These are phyloP conservation scores for Aechmea fasciata DNA, from an alignment of 176 grass and related monocot genomes.

Conservation along the genomic window DNA sequence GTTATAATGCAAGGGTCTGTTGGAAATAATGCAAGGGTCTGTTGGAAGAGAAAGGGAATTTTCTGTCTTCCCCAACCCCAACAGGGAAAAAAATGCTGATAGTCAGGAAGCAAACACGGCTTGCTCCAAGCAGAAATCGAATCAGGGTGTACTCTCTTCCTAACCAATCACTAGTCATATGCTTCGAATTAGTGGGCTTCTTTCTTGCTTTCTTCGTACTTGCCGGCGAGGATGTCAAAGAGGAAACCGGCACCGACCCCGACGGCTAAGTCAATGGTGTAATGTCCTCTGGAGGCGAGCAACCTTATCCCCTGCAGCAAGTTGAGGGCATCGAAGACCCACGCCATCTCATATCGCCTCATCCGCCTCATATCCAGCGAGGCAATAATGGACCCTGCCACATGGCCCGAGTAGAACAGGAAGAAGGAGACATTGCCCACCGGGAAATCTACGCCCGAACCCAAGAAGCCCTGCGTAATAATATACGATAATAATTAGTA, in stretches of 20 bases:
- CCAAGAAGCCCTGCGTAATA: slow-evolving; percentile 46
- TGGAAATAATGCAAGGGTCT: too few relatives aligned
- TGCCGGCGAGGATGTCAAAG: slow-evolving; percentile 58
- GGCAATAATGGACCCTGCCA: slow-evolving; percentile 71
- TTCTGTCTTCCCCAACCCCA: too few relatives aligned
- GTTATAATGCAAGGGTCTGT: too few relatives aligned
- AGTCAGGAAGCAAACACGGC: neutral
- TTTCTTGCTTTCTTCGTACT: slow-evolving; percentile 50
- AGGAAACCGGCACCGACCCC: slow-evolving; percentile 67
- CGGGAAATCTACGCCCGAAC: slow-evolving; percentile 80
- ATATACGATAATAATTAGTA: too few relatives aligned
- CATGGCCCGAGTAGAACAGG: slow-evolving; percentile 93
- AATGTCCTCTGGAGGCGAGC: slow-evolving; percentile 83
- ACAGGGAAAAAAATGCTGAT: neutral
- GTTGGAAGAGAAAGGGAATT: too few relatives aligned
- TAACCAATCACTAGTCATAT: too few relatives aligned
- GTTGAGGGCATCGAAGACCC: slow-evolving; percentile 67
- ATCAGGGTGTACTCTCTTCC: too few relatives aligned
- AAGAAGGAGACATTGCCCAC: slow-evolving; percentile 96
- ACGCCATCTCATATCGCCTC: slow-evolving; percentile 38
- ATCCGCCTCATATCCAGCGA: slow-evolving; percentile 72
- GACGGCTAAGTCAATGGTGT: slow-evolving; percentile 85
- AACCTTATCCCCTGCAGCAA: slow-evolving; percentile 57
- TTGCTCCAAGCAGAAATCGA: too few relatives aligned
- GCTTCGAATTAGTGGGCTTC: neutral